phyloP scores from a whole-genome alignment of 768 basidiomycete genomes.

The Termitomyces sp. region DNA sequence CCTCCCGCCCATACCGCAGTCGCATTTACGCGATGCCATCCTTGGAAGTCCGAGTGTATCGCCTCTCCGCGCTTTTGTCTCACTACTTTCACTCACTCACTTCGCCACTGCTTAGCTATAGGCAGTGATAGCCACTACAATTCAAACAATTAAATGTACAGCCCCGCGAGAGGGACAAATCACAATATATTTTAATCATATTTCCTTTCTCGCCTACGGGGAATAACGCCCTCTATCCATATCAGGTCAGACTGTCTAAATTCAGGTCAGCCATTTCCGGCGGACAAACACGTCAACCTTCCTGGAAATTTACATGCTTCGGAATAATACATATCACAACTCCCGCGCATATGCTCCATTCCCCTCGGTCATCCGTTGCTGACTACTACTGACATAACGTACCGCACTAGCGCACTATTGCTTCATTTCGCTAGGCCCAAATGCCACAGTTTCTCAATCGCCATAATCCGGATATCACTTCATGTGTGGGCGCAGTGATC shows the following conservation, averaged over 20 bases:
- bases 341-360: neutral
- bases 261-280: conserved; percentile 4
- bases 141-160: neutral
- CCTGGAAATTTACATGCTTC: neutral
- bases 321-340: conserved; percentile 2
- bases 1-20: neutral
- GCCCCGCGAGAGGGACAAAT: neutral
- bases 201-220: neutral
- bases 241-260: conserved; percentile 6
- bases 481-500: neutral
- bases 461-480: conserved; percentile 3
- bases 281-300: conserved; percentile 8
- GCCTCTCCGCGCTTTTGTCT: neutral
- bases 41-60: neutral
- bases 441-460: too few relatives aligned
- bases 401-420: too few relatives aligned
- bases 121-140: neutral
- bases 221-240: conserved; percentile 8
- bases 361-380: conserved; percentile 11
- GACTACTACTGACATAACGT: neutral
- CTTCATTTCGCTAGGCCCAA: neutral
- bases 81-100: too few relatives aligned
- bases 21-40: too few relatives aligned
- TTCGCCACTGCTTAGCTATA: too few relatives aligned
- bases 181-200: neutral